Percentiles rank a stretch among this genome's conserved stretches.
Conservation (phyloP, 768 basidiomycete species). For the Suillus cothurnatus region DNA sequence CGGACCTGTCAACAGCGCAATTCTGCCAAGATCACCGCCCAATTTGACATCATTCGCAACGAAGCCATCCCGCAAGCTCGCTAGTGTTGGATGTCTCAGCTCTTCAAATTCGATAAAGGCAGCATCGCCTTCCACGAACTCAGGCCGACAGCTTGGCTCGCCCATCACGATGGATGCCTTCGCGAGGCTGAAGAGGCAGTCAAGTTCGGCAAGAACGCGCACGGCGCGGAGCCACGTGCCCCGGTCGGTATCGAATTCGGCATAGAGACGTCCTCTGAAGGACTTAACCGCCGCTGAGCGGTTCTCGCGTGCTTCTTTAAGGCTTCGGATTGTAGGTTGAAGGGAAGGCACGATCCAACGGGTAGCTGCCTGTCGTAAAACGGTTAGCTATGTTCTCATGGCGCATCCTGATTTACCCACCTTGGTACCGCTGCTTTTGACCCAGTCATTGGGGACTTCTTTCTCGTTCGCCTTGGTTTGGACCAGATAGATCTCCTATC, state of each 20-base stretch:
- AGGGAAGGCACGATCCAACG: conserved; percentile 82
- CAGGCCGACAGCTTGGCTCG: conserved; percentile 92
- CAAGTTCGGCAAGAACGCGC: conserved; percentile 90
- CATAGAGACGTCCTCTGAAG: conserved; percentile 79
- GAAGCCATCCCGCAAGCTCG: conserved; percentile 72
- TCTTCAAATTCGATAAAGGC: conserved; percentile 89
- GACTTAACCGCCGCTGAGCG: conserved; percentile 76
- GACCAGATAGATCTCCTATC: conserved; percentile 87
- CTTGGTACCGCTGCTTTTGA: conserved; percentile 79
- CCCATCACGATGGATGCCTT: conserved; percentile 89
- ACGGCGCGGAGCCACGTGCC: conserved; percentile 81
- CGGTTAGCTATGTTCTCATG: background rate
- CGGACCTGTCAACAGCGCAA: conserved; percentile 86
- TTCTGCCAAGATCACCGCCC: conserved; percentile 72
- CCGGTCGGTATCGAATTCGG: conserved; percentile 82
- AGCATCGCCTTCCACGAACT: conserved; percentile 76
- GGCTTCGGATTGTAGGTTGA: conserved; percentile 66
- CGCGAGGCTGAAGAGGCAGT: conserved; percentile 91
- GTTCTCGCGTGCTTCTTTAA: conserved; percentile 95
- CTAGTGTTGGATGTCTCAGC: conserved; percentile 84
- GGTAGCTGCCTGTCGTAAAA: conserved; percentile 52
- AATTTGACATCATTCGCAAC: conserved; percentile 93
- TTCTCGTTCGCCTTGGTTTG: conserved; percentile 65
- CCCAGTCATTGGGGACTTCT: conserved; percentile 82
- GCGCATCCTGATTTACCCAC: conserved; percentile 37